Evolutionary conservation across 768 basidiomycete genomes (phyloP), one percentile per base, ranked within the genome.

Genomic region (Pseudohyphozyma bogoriensis): DNA sequence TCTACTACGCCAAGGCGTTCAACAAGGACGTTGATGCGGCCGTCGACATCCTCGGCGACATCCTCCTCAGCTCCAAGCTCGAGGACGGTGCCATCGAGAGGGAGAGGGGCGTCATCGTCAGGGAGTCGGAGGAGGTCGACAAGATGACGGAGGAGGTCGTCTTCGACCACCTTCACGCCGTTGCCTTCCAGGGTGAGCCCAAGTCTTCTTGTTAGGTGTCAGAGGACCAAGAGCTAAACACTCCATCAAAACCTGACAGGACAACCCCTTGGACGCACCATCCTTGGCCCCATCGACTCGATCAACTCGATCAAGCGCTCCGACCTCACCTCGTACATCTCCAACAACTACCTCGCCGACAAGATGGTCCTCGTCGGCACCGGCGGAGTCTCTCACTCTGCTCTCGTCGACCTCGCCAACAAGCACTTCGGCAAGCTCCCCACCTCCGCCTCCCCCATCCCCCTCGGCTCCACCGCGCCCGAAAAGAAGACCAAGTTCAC

Each of bases 1-100:
- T 96, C 58, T 99, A 96, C 79, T 96, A 96, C 72, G 93, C 93
- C 71, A 96, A 97, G 81, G 85, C 87, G 73, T 97, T 99, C 83
- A 82, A 86, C 74, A 87, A 91, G 79, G 95, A 97, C 73, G 88
- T 97, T 15, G 80, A 84, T 16, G 79, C 80, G 51, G 83, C 89
- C 36, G 90, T 97, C 59, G 91, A 96, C 76, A 95, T 99, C 77
- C 90, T 99, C 75, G 86, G 86, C 70, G 95, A 99, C 75, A 97
- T 99, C 70, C 81, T 97, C 46, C 91, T 95, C 74, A 93, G 92
- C 76, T 90, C 89, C 35, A 96, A 91, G 77, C 80, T 97, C 52
- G 95, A 99, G 72, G 75, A 74, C 55, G 66, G 79, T 31, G 91
- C 92, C 1, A 84, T 99, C 68, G 95, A 97, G 77, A 79, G 92